Conservation (phyloP, 305 asterid species). For the Fraxinus greggii region DNA sequence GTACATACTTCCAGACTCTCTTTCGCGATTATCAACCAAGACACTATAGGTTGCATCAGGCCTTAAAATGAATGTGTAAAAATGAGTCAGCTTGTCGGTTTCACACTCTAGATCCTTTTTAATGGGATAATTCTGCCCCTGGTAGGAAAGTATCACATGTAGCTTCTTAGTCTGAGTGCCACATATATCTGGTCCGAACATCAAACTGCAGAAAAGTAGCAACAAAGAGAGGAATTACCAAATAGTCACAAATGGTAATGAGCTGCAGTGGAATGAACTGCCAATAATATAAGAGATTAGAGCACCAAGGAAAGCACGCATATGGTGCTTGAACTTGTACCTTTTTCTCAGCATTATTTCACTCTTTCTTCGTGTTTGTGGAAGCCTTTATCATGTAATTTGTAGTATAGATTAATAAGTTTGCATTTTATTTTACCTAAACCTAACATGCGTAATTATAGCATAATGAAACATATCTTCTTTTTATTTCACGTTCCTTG, state of each 20-base stretch:
- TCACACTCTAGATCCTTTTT: constrained; percentile 93
- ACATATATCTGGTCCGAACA: constrained; percentile 98
- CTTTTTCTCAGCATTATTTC: neutral
- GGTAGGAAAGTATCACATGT: constrained; percentile 83
- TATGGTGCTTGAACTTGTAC: neutral
- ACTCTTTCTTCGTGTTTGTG: neutral
- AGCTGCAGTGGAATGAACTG: neutral
- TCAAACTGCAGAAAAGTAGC: constrained; percentile 40
- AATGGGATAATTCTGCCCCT: constrained; percentile 94
- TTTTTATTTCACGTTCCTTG: neutral
- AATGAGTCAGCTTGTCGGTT: constrained; percentile 93
- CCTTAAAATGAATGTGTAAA: constrained; percentile 87
- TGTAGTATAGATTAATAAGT: neutral
- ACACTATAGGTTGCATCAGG: constrained; percentile 85
- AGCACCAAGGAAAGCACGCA: neutral
- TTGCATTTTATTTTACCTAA: neutral
- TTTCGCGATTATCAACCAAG: constrained; percentile 85
- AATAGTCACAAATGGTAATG: neutral
- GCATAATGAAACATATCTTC: neutral
- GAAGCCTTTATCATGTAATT: neutral
- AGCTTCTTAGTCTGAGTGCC: constrained; percentile 96
- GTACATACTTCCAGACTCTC: constrained; percentile 97
- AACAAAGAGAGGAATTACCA: neutral
- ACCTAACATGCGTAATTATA: neutral
- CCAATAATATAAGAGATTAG: neutral